Evolutionary conservation across 2,329 filamentous ascomycete genomes (phyloP).

Genomic region (Penicillium sp.): DNA sequence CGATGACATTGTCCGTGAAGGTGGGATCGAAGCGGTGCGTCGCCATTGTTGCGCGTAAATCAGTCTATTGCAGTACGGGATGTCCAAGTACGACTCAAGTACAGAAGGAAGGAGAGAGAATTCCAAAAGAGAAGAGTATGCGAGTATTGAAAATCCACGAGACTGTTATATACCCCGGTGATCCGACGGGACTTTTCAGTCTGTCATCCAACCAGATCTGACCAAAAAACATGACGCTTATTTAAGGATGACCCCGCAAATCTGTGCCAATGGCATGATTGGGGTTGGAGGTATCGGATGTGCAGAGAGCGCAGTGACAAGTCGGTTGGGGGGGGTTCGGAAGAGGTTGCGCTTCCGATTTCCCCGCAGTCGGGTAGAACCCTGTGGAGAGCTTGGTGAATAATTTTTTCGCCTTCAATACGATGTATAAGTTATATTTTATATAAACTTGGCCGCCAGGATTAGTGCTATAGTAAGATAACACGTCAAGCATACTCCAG

Average conservation of each 20-base stretch:
- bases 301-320: neutral
- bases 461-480: neutral
- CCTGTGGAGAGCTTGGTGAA: neutral
- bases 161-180: conserved; percentile 12
- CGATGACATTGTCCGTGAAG: conserved; percentile 69
- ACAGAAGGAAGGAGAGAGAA: neutral
- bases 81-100: neutral
- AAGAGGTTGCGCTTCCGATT: conserved; percentile 25
- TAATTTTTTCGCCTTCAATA: neutral
- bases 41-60: conserved; percentile 23
- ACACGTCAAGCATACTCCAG: neutral
- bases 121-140: neutral
- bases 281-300: conserved; percentile 7
- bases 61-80: neutral
- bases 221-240: conserved; percentile 22
- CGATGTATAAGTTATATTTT: neutral
- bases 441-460: too few relatives aligned
- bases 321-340: conserved; percentile 13
- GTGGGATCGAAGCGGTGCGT: conserved; percentile 45
- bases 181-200: conserved; percentile 16
- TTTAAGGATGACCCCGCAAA: conserved; percentile 26
- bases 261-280: conserved; percentile 13
- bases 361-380: conserved; percentile 12
- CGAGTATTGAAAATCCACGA: neutral
- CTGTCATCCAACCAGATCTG: conserved; percentile 7